Base-by-base conservation (phyloP, 2,329 filamentous ascomycete genomes). In the Scortechinia acanthostroma region DNA sequence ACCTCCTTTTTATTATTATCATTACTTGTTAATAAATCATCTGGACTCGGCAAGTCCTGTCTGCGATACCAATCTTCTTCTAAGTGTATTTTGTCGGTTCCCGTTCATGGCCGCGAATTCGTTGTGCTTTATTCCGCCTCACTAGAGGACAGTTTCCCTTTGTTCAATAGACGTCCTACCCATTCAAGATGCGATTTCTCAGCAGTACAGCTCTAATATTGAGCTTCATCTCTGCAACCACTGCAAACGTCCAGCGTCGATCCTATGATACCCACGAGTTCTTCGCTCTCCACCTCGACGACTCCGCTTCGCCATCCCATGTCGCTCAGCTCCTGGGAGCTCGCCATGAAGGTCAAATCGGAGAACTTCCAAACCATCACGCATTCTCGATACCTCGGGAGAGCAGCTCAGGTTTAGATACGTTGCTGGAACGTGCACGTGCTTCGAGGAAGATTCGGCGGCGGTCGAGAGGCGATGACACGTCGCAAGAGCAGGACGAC, bases 251-350 rank as follows among this genome's bases (percentile, higher is more conserved):
- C 40, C 68, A 71, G 43, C 68, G 73, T 50, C 84, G 87, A 54
- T 77, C 93, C 58, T 88, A 94, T 70, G 77, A 86, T 43, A 73
- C 77, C 30, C 80, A 90, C 64, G 91, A 98, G 64, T 97, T 95
- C 68, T 96, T 97, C 62, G 90, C 94, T 51, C 73, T 98, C 42
- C 87, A 96, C 52, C 76, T 98, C 56, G 78, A 85, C 48, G 68
- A 77, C 13, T 70, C 76, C 28, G 71, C 77, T 4, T 73, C 80
- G 14, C 89, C 90, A 15, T 66, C 76, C 20, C 72, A 84, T 33
- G 72, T 96, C 50, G 90, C 90, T 21, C 67, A 70, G 42, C 74
- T 80, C 19, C 70, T 98, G 5, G 89, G 88, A 17, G 71, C 95
- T 42, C 73, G 76, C 40, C 83, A 95, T 62, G 87, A 96, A 55